These are phyloP conservation scores for Malassezia vespertilionis DNA, from an alignment of 1,284 basidiomycete species.

Conservation along the genomic window DNA sequence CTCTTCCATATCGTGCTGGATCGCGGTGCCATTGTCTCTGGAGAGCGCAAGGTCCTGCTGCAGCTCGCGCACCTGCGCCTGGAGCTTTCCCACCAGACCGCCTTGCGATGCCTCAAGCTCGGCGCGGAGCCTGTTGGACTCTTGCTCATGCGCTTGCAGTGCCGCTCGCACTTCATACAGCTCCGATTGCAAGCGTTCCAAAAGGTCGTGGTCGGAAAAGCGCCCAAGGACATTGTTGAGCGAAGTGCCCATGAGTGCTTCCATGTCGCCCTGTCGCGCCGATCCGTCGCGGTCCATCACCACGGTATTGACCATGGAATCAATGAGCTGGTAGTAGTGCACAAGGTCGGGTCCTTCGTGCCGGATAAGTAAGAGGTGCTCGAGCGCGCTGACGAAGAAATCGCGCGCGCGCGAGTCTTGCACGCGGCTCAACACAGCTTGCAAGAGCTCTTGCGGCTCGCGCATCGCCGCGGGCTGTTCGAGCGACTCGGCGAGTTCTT, in stretches of 20 bases:
- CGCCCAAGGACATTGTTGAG: constrained; percentile 79
- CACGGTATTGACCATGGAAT: constrained; percentile 81
- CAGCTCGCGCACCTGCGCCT: constrained; percentile 60
- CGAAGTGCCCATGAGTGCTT: constrained; percentile 73
- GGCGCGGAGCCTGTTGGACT: constrained; percentile 57
- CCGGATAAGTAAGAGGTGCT: constrained; percentile 79
- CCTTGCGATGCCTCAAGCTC: constrained; percentile 70
- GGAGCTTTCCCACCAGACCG: constrained; percentile 71
- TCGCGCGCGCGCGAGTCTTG: constrained; percentile 67
- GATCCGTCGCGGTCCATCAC: constrained; percentile 74
- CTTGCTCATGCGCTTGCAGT: constrained; percentile 60
- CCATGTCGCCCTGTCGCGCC: constrained; percentile 58
- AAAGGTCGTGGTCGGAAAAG: constrained; percentile 80
- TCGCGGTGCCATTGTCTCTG: constrained; percentile 57
- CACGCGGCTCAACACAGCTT: constrained; percentile 64
- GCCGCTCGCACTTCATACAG: constrained; percentile 59
- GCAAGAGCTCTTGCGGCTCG: constrained; percentile 76
- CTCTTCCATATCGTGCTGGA: constrained; percentile 58
- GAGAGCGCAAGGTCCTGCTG: constrained; percentile 72
- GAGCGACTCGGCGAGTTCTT: constrained; percentile 63
- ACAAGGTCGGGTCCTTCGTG: constrained; percentile 64
- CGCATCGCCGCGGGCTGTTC: constrained; percentile 65
- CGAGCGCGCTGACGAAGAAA: constrained; percentile 81
- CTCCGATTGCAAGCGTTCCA: constrained; percentile 69
- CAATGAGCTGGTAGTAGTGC: constrained; percentile 84